Evolutionary conservation across 768 basidiomycete species (phyloP), one percentile per base, ranked within the genome.

Genomic region (Porphyrellus cyaneotinctus): DNA sequence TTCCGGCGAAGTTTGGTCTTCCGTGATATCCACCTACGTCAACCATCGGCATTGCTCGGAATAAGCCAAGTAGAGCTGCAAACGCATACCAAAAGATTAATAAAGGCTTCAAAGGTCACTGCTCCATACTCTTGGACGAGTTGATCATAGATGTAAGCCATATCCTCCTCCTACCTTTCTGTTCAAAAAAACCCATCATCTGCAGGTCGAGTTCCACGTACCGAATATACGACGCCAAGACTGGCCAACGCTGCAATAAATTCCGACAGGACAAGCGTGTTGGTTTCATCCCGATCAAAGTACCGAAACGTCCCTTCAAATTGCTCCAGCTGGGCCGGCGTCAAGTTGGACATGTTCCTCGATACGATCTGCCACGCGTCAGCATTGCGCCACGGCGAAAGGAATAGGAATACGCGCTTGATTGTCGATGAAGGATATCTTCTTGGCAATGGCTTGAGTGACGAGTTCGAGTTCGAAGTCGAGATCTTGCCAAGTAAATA

Each of bases 271-370:
- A 79, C 83, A 35, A 98, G 80, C 0, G 91, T 93, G 65, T 97
- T 97, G 35, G 87, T 84, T 61, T 91, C 88, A 59, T 97, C 94
- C 56, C 84, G 84, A 70, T 97, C 95, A 63, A 99, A 99, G 72
- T 97, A 95, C 47, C 95, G 83, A 84, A 99, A 98, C 1, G 94
- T 95, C 66, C 87, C 84, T 70, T 98, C 95, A 59, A 97, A 95
- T 64, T 97, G 94, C 65, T 98, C 95, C 22, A 98, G 77, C 65
- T 94, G 92, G 14, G 92, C 94, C 0, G 97, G 94, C 0, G 95
- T 95, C 57, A 99, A 72, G 66, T 97, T 97, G 23, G 92, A 89
- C 82, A 91, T 86, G 61, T 91, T 92, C 41, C 92, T 80, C 13
- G 97, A 94, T 1, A 97, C 89, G 61, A 97, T 91, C 92, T 98